Evolutionary conservation across 345 rosid genomes (phyloP), one percentile per base, ranked within the genome.

Genomic region (Triadica sebifera): DNA sequence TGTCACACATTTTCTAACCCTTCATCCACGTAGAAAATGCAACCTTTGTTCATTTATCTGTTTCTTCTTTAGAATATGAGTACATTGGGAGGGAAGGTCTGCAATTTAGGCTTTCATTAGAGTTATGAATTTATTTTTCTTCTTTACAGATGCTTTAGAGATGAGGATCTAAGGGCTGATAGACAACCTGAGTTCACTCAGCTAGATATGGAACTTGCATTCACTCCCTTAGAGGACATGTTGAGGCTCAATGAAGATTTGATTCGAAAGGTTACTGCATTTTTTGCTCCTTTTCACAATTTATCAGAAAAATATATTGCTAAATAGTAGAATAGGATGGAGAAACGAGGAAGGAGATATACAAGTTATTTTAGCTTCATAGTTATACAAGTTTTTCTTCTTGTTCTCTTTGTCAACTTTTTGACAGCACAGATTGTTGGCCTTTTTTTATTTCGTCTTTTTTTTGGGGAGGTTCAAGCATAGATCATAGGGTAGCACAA

Each of bases 161-260:
- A 95, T 81, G 99, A 95, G 82, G 99, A 93, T 88, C 81, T 93
- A 69, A 91, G 99, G 86, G 98, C 96, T 39, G 99, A 95, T 80
- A 91, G 99, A 67, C 99, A 95, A 78, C 99, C 99, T 52, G 98
- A 95, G 80, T 95, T 95, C 84, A 95, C 98, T 46, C 98, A 95
- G 86, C 95, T 95, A 58, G 99, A 95, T 88, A 89, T 95, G 92
- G 98, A 95, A 81, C 71, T 95, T 85, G 90, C 99, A 62, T 93
- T 95, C 81, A 88, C 87, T 81, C 93, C 97, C 49, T 80, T 91
- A 82, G 98, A 93, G 73, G 96, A 91, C 77, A 93, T 95, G 92
- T 75, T 95, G 74, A 88, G 82, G 79, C 93, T 92, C 72, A 95
- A 95, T 82, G 99, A 95, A 82, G 96, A 92, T 65, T 84, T 95